These are phyloP conservation scores for Asclepias syriaca DNA, from an alignment of 257 asterid species.

Conservation along the genomic window DNA sequence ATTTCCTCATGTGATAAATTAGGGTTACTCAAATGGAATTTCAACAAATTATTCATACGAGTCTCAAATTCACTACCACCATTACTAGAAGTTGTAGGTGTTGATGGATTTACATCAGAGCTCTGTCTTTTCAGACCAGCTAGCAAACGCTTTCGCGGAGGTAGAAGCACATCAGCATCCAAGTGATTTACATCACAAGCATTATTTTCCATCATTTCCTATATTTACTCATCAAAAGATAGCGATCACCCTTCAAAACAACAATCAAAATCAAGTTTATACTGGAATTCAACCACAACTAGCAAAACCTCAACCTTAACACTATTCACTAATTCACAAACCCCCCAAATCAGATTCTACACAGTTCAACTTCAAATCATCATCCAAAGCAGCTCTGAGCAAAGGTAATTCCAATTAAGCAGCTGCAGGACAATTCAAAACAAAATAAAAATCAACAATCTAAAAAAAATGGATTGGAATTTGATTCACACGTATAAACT, in stretches of 20 bases:
- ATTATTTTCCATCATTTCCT: conserved; percentile 58
- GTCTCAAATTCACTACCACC: conserved; percentile 33
- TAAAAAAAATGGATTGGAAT: conserved; percentile 7
- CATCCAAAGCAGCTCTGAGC: conserved; percentile 17
- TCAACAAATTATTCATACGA: conserved; percentile 42
- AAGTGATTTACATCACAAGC: conserved; percentile 55
- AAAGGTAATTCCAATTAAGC: conserved; percentile 19
- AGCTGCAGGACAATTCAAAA: conserved; percentile 15
- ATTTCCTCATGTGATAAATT: conserved; percentile 63
- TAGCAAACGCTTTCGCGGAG: conserved; percentile 88
- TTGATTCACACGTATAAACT: background rate
- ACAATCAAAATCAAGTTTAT: conserved; percentile 25
- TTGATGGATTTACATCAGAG: conserved; percentile 55
- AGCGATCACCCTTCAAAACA: conserved; percentile 35
- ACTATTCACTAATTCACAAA: conserved; percentile 16
- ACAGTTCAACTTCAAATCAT: conserved; percentile 20
- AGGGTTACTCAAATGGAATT: conserved; percentile 42
- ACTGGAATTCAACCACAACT: conserved; percentile 17
- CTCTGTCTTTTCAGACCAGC: conserved; percentile 89
- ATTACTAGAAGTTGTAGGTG: conserved; percentile 31
- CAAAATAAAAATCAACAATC: conserved; percentile 15
- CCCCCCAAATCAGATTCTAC: conserved; percentile 22
- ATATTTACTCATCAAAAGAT: conserved; percentile 39
- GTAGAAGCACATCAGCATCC: conserved; percentile 84
- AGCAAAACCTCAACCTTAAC: conserved; percentile 9